Evolutionary conservation across 352 stramenopile genomes (phyloP).

Genomic region (Plasmopara muralis): DNA sequence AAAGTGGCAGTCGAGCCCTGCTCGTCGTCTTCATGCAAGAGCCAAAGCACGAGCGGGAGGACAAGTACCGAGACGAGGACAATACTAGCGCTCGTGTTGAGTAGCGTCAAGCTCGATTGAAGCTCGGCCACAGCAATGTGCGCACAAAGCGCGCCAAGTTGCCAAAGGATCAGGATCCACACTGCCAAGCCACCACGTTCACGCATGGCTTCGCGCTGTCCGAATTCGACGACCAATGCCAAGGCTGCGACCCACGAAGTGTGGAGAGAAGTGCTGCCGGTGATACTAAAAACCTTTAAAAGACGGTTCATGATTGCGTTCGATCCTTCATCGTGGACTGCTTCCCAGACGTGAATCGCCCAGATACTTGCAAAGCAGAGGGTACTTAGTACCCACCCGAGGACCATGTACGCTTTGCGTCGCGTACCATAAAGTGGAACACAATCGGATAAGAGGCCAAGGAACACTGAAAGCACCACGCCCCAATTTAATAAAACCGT

Average conservation of each 20-base stretch:
- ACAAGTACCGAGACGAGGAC: conserved; percentile 6
- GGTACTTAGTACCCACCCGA: conserved; percentile 49
- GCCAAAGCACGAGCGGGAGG: conserved; percentile 30
- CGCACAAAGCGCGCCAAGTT: conserved; percentile 22
- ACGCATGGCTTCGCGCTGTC: conserved; percentile 42
- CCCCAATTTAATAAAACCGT: conserved; percentile 55
- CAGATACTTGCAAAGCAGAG: conserved; percentile 13
- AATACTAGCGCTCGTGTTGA: conserved; percentile 7
- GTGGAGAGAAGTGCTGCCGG: conserved; percentile 29
- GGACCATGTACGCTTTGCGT: conserved; percentile 82
- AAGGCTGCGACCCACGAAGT: conserved; percentile 37
- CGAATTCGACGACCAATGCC: conserved; percentile 42
- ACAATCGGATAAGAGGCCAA: conserved; percentile 82
- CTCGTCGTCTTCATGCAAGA: conserved; percentile 35
- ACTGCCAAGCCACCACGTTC: conserved; percentile 41
- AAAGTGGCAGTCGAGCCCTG: conserved; percentile 6
- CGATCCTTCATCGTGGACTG: conserved; percentile 6
- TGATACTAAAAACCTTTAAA: conserved; percentile 29
- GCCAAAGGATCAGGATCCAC: conserved; percentile 38
- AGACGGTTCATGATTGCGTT: conserved; percentile 17
- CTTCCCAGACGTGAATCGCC: conserved; percentile 6
- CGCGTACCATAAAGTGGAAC: conserved; percentile 70
- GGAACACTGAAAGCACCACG: conserved; percentile 68
- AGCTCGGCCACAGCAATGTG: conserved; percentile 26
- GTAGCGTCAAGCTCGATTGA: conserved; percentile 13